Evolutionary conservation across 2,329 filamentous ascomycete genomes (phyloP).

Genomic region (Apiospora sp.): DNA sequence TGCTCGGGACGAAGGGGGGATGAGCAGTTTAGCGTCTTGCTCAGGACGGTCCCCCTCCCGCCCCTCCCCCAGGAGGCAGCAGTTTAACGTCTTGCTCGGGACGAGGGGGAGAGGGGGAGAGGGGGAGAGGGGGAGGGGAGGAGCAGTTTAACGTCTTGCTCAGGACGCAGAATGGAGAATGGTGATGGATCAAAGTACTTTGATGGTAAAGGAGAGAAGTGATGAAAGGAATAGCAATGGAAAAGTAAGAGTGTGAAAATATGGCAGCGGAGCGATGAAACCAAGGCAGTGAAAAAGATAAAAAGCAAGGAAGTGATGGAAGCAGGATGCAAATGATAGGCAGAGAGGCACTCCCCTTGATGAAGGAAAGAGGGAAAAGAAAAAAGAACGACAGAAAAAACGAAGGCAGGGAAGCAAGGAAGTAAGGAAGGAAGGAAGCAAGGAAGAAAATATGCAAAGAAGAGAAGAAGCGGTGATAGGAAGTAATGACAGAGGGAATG

Average conservation of each 20-base stretch:
- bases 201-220: neutral
- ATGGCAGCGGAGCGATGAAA: no score
- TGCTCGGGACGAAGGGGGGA: neutral
- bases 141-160: neutral
- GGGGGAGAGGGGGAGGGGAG: no score
- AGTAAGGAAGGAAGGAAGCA: no score
- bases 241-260: no score
- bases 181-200: neutral
- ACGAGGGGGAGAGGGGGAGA: no score
- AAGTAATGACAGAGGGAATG: neutral
- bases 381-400: neutral
- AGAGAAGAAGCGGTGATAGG: no score
- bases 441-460: no score
- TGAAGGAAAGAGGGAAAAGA: neutral
- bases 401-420: neutral
- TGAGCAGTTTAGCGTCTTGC: neutral
- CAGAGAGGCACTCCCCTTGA: no score
- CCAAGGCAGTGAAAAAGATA: no score
- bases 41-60: no score
- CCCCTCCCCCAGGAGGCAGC: no score
- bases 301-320: neutral
- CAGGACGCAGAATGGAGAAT: neutral
- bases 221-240: neutral
- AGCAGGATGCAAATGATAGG: neutral
- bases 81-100: neutral